phyloP scores from a whole-genome alignment of 495 filamentous ascomycete species.

The Friedmanniomyces simplex region DNA sequence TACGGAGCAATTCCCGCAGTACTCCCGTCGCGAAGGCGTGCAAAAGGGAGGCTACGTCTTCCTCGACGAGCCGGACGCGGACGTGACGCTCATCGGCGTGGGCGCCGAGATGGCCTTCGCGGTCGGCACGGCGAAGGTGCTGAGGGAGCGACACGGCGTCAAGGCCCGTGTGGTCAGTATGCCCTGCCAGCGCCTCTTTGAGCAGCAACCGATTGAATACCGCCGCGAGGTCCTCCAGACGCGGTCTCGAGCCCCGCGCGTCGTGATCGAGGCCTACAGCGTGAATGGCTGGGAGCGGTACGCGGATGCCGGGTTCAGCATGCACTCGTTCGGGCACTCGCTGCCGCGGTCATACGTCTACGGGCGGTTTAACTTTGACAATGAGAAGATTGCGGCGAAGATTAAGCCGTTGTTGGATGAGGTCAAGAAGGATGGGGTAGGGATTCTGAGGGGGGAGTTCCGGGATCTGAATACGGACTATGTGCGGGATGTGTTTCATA shows the following conservation, averaged over 20 bases:
- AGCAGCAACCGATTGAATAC: slow-evolving; percentile 41
- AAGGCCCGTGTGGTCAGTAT: slow-evolving; percentile 43
- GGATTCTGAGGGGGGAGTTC: slow-evolving; percentile 13
- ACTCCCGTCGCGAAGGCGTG: slow-evolving; percentile 35
- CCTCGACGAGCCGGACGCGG: slow-evolving; percentile 32
- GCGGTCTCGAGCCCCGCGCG: slow-evolving; percentile 32
- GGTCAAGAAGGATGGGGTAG: slow-evolving; percentile 6
- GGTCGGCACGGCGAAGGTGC: slow-evolving; percentile 29
- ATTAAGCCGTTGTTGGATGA: slow-evolving; percentile 8
- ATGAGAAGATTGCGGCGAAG: slow-evolving; percentile 35
- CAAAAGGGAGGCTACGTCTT: slow-evolving; percentile 41
- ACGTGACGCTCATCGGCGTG: slow-evolving; percentile 41
- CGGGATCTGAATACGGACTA: slow-evolving; percentile 13
- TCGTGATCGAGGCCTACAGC: slow-evolving; percentile 47
- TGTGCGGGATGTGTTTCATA: slow-evolving; percentile 10
- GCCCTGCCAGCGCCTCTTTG: slow-evolving; percentile 46
- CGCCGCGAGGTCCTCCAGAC: slow-evolving; percentile 34
- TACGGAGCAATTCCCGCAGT: slow-evolving; percentile 34
- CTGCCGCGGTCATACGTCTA: slow-evolving; percentile 44
- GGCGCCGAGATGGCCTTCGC: slow-evolving; percentile 41
- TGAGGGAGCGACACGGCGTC: slow-evolving; percentile 30
- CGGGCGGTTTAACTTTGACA: slow-evolving; percentile 44
- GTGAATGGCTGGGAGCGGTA: slow-evolving; percentile 51
- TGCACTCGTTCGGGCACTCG: slow-evolving; percentile 41
- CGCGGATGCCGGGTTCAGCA: slow-evolving; percentile 41